These are phyloP conservation scores for Hygrocybe coccinea DNA, from an alignment of 768 basidiomycete genomes.

Conservation along the genomic window DNA sequence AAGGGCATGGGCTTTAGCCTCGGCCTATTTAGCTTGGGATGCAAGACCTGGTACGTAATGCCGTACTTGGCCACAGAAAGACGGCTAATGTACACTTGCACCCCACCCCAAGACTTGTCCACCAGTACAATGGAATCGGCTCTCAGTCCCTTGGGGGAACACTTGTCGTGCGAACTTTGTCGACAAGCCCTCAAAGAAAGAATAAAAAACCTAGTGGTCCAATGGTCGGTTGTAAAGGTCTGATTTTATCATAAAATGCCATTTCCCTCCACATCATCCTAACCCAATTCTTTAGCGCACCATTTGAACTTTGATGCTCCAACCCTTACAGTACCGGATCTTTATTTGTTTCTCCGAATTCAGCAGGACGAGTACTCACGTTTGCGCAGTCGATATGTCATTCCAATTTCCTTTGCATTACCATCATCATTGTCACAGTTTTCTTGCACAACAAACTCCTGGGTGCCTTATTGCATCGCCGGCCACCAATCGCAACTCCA, in stretches of 20 bases:
- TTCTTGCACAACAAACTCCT: too few relatives aligned
- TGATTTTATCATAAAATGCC: conserved; percentile 12
- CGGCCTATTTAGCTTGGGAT: conserved; percentile 82
- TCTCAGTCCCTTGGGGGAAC: conserved; percentile 62
- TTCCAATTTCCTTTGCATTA: too few relatives aligned
- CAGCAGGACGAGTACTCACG: too few relatives aligned
- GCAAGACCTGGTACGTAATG: conserved; percentile 60
- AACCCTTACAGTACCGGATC: not conserved
- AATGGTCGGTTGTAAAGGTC: conserved; percentile 81
- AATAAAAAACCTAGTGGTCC: conserved; percentile 60
- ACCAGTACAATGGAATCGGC: conserved; percentile 68
- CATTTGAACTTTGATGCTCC: conserved; percentile 36
- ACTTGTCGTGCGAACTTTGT: conserved; percentile 67
- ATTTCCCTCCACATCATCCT: not conserved
- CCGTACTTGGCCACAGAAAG: not conserved
- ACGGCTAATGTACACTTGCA: too few relatives aligned
- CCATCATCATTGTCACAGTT: too few relatives aligned
- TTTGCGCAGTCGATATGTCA: too few relatives aligned
- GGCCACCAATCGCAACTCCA: too few relatives aligned
- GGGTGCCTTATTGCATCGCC: too few relatives aligned
- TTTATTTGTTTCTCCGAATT: too few relatives aligned
- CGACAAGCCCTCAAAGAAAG: conserved; percentile 57
- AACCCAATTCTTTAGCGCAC: conserved; percentile 42
- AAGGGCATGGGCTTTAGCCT: conserved; percentile 76
- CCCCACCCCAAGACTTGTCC: conserved; percentile 52